A percentile compares a stretch with the other conserved stretches of the same genome.
Evolutionary conservation across 768 basidiomycete genomes (phyloP).

Genomic region (Coprinopsis strossmayeri): DNA sequence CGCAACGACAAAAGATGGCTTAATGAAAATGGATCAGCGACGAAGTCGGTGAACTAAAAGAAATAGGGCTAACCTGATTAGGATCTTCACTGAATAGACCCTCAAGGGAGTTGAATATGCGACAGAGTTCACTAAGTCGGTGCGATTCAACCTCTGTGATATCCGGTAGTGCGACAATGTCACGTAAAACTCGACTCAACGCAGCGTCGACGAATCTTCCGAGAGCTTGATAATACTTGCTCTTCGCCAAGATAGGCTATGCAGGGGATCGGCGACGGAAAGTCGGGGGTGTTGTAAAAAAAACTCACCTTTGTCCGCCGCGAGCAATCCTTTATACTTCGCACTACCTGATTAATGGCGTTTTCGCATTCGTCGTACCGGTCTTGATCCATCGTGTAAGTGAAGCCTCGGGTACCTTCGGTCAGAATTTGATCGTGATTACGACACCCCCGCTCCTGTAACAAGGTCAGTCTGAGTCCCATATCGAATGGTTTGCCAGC

Average conservation of each 20-base stretch:
- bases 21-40: neutral
- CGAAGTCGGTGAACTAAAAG: neutral
- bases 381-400: slow-evolving; percentile 61
- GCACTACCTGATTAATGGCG: slow-evolving; percentile 55
- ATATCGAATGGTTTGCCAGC: neutral
- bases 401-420: slow-evolving; percentile 58
- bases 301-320: slow-evolving; percentile 65
- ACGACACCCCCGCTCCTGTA: slow-evolving; percentile 44
- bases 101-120: slow-evolving; percentile 72
- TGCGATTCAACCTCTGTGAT: slow-evolving; percentile 88
- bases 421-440: slow-evolving; percentile 39
- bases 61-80: slow-evolving; percentile 36
- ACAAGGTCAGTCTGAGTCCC: slow-evolving; percentile 1
- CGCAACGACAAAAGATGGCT: slow-evolving; percentile 72
- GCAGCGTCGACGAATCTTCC: slow-evolving; percentile 67
- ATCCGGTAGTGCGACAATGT: slow-evolving; percentile 72
- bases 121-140: slow-evolving; percentile 74
- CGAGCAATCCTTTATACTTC: slow-evolving; percentile 55
- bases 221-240: slow-evolving; percentile 64
- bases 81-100: slow-evolving; percentile 69
- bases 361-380: slow-evolving; percentile 73
- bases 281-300: neutral
- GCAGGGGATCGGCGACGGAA: too few relatives aligned
- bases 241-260: slow-evolving; percentile 63
- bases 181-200: slow-evolving; percentile 59